A percentile compares a stretch with the other conserved stretches of the same genome.
Evolutionary conservation across 2,329 filamentous ascomycete genomes (phyloP).

Genomic region (Epichloe gansuensis): DNA sequence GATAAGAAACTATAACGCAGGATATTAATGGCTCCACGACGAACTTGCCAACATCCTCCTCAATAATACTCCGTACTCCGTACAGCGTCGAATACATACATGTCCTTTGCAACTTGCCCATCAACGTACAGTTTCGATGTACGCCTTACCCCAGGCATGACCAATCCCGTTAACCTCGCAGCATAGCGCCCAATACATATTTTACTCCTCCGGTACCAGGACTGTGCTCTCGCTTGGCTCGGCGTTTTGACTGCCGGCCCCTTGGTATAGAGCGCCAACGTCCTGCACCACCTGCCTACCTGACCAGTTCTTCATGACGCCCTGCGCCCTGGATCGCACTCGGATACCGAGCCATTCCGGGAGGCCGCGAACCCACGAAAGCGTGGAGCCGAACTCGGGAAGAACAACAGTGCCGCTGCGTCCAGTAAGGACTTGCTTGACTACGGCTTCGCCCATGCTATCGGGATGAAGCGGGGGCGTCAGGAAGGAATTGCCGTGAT

Average conservation of each 20-base stretch:
- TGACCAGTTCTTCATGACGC: slow-evolving; percentile 30
- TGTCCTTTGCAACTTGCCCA: background rate
- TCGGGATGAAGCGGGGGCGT: slow-evolving; percentile 25
- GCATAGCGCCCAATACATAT: too few relatives aligned
- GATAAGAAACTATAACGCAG: background rate
- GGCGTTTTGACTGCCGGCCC: background rate
- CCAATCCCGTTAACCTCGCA: too few relatives aligned
- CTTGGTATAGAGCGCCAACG: slow-evolving; percentile 17
- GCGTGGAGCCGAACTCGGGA: slow-evolving; percentile 24
- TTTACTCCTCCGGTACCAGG: slow-evolving; percentile 19
- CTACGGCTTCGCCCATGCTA: slow-evolving; percentile 32
- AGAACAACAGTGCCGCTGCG: slow-evolving; percentile 35
- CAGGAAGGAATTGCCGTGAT: slow-evolving; percentile 33
- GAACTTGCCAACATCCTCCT: background rate
- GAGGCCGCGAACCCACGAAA: slow-evolving; percentile 34
- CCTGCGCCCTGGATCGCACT: slow-evolving; percentile 30
- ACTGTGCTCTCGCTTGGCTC: slow-evolving; percentile 7
- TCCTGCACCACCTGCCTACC: slow-evolving; percentile 36
- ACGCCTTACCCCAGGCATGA: background rate
- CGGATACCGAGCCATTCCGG: slow-evolving; percentile 51
- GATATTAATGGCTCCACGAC: background rate
- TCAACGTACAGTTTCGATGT: too few relatives aligned
- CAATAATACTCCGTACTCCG: too few relatives aligned
- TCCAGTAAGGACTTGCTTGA: slow-evolving; percentile 35
- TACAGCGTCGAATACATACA: background rate